These are phyloP conservation scores for Schizochytrium sp. DNA, from an alignment of 108 stramenopile genomes.

Conservation along the genomic window DNA sequence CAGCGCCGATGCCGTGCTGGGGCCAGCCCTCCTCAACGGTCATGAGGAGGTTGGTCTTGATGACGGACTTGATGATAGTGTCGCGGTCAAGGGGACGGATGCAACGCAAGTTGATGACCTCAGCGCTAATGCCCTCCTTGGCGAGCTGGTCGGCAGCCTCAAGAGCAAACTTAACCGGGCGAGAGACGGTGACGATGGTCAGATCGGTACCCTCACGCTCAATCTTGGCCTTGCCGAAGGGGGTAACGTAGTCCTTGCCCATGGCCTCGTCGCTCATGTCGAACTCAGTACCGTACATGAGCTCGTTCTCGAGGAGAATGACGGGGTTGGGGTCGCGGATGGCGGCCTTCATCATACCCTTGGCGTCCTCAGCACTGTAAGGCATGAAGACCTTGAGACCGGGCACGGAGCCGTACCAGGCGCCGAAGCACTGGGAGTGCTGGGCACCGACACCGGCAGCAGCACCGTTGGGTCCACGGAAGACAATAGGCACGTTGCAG, in stretches of 20 bases:
- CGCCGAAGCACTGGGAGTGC: constrained; percentile 99
- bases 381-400: constrained; percentile 96
- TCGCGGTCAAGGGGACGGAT: constrained; percentile 95
- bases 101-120: constrained; percentile 94
- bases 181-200: constrained; percentile 93
- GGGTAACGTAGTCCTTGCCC: constrained; percentile 56
- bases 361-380: constrained; percentile 94
- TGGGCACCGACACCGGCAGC: constrained; percentile 97
- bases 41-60: constrained; percentile 95
- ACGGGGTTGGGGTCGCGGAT: constrained; percentile 99
- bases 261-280: constrained; percentile 91
- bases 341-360: constrained; percentile 98
- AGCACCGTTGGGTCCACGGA: constrained; percentile 98
- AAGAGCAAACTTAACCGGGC: constrained; percentile 87
- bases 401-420: constrained; percentile 91
- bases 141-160: constrained; percentile 91
- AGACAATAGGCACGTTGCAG: constrained; percentile 94
- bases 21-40: constrained; percentile 97
- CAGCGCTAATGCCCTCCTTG: constrained; percentile 84
- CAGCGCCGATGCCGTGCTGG: constrained; percentile 95
- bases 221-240: constrained; percentile 77
- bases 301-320: constrained; percentile 96
- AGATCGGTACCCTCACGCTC: constrained; percentile 90
- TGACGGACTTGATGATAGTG: constrained; percentile 89
- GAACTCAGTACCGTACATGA: constrained; percentile 95